Base-by-base conservation (phyloP, 2,329 filamentous ascomycete species). In the Byssoonygena ceratinophila region DNA sequence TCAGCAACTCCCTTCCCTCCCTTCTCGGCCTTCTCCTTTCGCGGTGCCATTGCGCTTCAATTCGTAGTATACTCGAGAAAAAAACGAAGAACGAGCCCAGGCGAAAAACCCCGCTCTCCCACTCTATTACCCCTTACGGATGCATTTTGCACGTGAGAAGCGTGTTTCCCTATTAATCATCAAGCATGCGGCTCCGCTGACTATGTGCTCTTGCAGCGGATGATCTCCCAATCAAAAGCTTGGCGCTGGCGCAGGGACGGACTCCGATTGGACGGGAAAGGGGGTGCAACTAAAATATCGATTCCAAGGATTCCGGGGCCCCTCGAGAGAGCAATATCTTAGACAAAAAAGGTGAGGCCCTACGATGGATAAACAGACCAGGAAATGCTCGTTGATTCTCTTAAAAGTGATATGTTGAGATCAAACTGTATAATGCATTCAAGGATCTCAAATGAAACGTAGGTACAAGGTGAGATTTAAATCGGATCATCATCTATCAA, bases 1-100 rank as follows among this genome's bases (percentile, higher is more conserved):
- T 63, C 60, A 7, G 32, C 46, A 9, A 36, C 43, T 11, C 46
- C 57, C 36, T 55, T 54, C 3, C 59, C 53, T 14, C 57, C 46
- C 37, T 66, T 65, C 45, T 69, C 66, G 22, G 49, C 49, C 54
- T 70, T 71, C 37, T 61, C 64, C 51, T 68, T 73, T 41, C 63
- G 64, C 20, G 68, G 67, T 32, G 65, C 66, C 71, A 73, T 73
- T 27, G 2, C 62, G n/a, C 29, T 37, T 29, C 5, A 31, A 9
- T 11, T 11, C n/a, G 8, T n/a, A n/a, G n/a, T n/a, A n/a, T n/a
- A n/a, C n/a, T n/a, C n/a, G n/a, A n/a, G n/a, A n/a, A n/a, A n/a
- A n/a, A n/a, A n/a, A n/a, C n/a, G n/a, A n/a, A n/a, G n/a, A n/a
- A n/a, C n/a, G n/a, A n/a, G n/a, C n/a, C n/a, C n/a, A n/a, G n/a